Base-by-base conservation (phyloP, 305 asterid genomes). In the Salvia sclarea region DNA sequence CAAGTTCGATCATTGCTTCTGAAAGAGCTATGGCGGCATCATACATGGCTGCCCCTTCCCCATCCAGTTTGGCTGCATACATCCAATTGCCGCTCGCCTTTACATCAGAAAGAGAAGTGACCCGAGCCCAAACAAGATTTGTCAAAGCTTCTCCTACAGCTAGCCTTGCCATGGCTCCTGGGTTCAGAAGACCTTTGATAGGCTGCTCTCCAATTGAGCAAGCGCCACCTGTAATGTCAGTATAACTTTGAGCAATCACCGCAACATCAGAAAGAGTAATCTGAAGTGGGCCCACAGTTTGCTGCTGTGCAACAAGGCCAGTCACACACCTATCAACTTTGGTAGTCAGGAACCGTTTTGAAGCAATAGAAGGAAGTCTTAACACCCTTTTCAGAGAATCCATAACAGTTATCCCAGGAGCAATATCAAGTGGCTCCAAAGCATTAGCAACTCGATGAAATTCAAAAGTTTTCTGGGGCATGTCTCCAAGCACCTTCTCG, bases 311-410 rank as follows among this genome's bases (percentile, higher is more conserved):
- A 58, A 94, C 97, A 38, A 93, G 95, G 41, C 97, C 97, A 11
- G 98, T 93, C 40, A 93, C 98, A 72, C 98, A 94, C 79, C 98
- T 81, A 68, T 94, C 98, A 64, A 94, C 98, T 81, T 91, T 94
- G 20, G 97, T 88, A 62, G 98, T 94, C 84, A 94, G 81, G 73
- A 94, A 91, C 3, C 97, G 85, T 73, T 94, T 94, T 0, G 98
- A 94, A 76, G 89, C 92, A 53, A 94, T 91, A 40, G 97, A 94
- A 56, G 96, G 92, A 63, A 94, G 96, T 72, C 96, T 83, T 78
- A 91, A 71, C 2, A 94, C 91, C 77, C 97, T 80, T 76, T 91
- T 91, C 61, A 94, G 66, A 60, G 81, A 78, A 73, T 89, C 98
- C 77, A 85, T 74, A 37, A 94, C 82, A 8, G 87, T 79, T 28